Conservation (phyloP, 768 basidiomycete species). For the Scleroderma citrinum region DNA sequence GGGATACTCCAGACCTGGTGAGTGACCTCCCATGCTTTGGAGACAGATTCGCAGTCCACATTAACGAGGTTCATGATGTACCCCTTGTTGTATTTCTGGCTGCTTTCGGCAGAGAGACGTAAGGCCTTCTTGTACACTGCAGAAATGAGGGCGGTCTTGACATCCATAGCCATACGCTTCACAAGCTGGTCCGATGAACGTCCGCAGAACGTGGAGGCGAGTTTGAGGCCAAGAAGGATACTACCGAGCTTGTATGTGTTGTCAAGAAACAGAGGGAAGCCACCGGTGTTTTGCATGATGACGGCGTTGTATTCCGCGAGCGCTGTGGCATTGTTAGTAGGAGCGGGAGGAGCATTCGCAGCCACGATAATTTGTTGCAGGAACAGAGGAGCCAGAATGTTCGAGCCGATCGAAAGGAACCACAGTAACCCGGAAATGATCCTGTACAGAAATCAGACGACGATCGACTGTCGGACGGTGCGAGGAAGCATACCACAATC, state of each 20-base stretch:
- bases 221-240: constrained; percentile 21
- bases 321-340: constrained; percentile 14
- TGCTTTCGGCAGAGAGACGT: constrained; percentile 21
- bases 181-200: constrained; percentile 26
- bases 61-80: constrained; percentile 27
- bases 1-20: constrained; percentile 26
- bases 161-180: constrained; percentile 23
- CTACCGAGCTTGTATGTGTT: constrained; percentile 19
- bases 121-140: constrained; percentile 28
- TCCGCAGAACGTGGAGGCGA: constrained; percentile 20
- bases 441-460: constrained; percentile 10
- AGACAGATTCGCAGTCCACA: constrained; percentile 25
- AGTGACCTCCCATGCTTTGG: constrained; percentile 23
- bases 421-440: constrained; percentile 23
- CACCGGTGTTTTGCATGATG: constrained; percentile 21
- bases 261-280: constrained; percentile 23
- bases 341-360: constrained; percentile 13
- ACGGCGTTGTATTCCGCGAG: constrained; percentile 15
- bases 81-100: constrained; percentile 21
- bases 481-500: constrained; percentile 10
- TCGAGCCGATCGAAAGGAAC: constrained; percentile 19
- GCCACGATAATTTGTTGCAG: constrained; percentile 25
- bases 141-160: constrained; percentile 25
- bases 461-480: neutral
- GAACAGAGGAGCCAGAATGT: constrained; percentile 19